Evolutionary conservation across 805 yeast genomes (phyloP), one percentile per base, ranked within the genome.

Genomic region (Citeromyces matritensis): DNA sequence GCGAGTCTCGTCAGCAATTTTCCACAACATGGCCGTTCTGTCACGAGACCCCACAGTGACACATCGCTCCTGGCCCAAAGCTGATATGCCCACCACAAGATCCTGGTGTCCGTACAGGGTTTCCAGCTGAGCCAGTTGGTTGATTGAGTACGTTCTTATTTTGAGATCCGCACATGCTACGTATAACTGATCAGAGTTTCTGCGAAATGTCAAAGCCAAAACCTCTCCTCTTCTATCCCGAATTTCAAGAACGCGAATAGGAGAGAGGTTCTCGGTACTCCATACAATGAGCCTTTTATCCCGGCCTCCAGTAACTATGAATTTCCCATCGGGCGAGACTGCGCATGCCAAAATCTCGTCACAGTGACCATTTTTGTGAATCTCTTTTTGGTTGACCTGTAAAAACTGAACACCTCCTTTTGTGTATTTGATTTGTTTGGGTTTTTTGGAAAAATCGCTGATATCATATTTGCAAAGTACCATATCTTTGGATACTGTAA

Each of bases 61-160:
- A 60, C 98, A 91, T 36, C 95, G 72, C 48, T 91, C 97, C 51
- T 75, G 74, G 7, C 71, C 69, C 37, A 91, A 58, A 1, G 96
- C 84, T 14, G 84, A 58, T 33, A 91, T 76, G 46, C 77, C 96
- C 27, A 69, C 66, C 29, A 88, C 86, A 33, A 70, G 60, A 48
- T 91, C 98, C 57, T 91, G 97, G 55, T 91, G 98, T 3, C 98
- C 98, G 49, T 83, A 91, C 29, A 91, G 58, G 4, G 82, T 77
- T 58, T 91, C 98, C 46, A 88, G 64, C 53, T 84, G 94, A 4
- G 95, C 76, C 47, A 78, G 67, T 54, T 85, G 95, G 44, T 74
- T 81, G 36, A 86, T 65, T 39, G 86, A 77, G 51, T 70, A 91
- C 0, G 94, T 81, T 49, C 96, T 71, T 41, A 91, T 78, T 42